Evolutionary conservation across 805 yeast genomes (phyloP), one percentile per base, ranked within the genome.

Genomic region (Candida vaughaniae): DNA sequence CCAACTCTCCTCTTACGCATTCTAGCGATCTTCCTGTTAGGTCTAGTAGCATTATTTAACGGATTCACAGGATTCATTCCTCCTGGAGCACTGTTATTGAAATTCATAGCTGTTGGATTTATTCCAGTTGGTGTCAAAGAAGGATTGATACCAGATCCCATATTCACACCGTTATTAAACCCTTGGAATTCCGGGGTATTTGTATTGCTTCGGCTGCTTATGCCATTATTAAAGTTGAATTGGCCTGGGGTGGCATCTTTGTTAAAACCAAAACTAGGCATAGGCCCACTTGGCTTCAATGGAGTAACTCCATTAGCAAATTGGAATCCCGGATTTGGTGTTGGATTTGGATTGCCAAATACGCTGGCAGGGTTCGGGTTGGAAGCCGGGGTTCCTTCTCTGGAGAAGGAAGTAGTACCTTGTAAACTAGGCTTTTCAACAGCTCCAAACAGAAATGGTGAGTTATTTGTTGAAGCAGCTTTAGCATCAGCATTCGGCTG

Each of bases 1-100:
- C 11, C 23, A 20, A 19, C 42, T 42, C 60, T 51, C 46, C 67
- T 54, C 39, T 46, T 56, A 31, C 68, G 52, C 64, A 62, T 60
- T 31, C 52, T 63, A 12, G 68, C 68, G 25, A 61, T 52, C 36
- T 49, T 58, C 9, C 68, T 47, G 29, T 45, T 45, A 20, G 48
- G 48, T 16, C 49, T 31, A n/a, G 6, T 20, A 10, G 23, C 23
- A 15, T 27, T 27, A 11, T 14, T 15, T 15, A 12, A 12, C 8
- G 30, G 30, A 15, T 15, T 27, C 10, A 12, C 11, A n/a, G 34
- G 26, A 14, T 16, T 19, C 9, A 6, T 8, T 11, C 31, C 36
- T 6, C 6, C 33, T 14, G 27, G 38, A 11, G 22, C 27, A 17
- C 31, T 17, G 31, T 6, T 16, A 22, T 10, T 23, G n/a, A 16